A percentile compares a stretch with the other conserved stretches of the same genome.
These are phyloP conservation scores for Adansonia rubrostipa DNA, from an alignment of 441 rosid species.

Conservation along the genomic window DNA sequence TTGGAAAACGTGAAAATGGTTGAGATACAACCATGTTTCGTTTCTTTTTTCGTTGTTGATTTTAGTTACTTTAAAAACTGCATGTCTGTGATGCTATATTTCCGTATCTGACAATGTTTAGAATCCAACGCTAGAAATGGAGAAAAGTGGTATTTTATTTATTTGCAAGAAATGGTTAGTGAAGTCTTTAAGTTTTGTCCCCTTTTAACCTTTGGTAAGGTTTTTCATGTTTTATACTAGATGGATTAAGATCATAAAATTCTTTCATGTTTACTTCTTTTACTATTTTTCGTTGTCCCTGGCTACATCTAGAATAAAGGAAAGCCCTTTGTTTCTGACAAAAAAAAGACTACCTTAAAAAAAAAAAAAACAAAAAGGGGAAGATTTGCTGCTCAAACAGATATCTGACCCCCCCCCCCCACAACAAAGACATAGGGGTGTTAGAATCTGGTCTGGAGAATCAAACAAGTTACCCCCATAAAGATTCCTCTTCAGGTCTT, in stretches of 20 bases:
- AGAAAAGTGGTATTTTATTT: conserved; percentile 1
- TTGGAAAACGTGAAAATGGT: conserved; percentile 22
- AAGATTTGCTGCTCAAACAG: conserved; percentile 30
- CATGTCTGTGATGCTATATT: conserved; percentile 22
- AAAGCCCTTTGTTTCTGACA: conserved; percentile 33
- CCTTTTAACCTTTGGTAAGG: conserved; percentile 36
- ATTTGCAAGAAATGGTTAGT: conserved; percentile 38
- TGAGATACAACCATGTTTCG: conserved; percentile 30
- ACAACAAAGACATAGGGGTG: conserved; percentile 25
- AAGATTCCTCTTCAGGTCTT: conserved; percentile 33
- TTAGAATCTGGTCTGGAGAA: conserved; percentile 20
- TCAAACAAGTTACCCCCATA: neutral
- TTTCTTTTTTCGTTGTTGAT: neutral
- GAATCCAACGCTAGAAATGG: conserved; percentile 38
- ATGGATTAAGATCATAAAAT: neutral
- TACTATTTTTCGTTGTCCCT: conserved; percentile 25
- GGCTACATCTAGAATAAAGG: conserved; percentile 35
- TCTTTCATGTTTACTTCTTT: conserved; percentile 19
- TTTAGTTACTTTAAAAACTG: neutral
- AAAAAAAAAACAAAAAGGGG: conserved; percentile 28
- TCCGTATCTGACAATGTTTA: conserved; percentile 37
- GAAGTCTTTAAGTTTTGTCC: conserved; percentile 41
- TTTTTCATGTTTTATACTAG: conserved; percentile 39
- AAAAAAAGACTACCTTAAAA: neutral
- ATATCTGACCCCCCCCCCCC: conserved; percentile 31